Evolutionary conservation across 192 early-diverging fungal species (phyloP), one percentile per base, ranked within the genome.

Genomic region (Gryganskiella cystojenkinii): DNA sequence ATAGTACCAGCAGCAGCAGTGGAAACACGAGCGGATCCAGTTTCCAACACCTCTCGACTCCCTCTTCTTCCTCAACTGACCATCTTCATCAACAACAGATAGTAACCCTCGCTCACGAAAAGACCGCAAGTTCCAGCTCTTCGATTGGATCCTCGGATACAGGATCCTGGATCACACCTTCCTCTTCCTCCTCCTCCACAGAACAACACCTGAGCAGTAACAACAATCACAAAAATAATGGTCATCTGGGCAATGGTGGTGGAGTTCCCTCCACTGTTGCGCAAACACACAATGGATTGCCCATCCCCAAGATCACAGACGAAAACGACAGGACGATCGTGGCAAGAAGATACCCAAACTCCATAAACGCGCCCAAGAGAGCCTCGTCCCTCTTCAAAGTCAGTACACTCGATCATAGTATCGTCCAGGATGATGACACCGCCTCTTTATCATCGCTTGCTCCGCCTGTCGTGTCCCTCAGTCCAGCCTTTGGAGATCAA

Each of bases 301-400:
- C 43, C 5, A 55, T 15, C 20, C 22, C 59, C 10, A 58, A 24
- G 45, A 28, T 40, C 8, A 30, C 46, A 30, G 55, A 57, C 8
- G 51, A 71, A 13, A 67, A 63, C 7, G 72, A 76, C 10, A 27
- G 54, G 11, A 28, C 46, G 31, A 57, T 40, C 15, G 54, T 63
- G 11, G 62, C 49, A 3, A 42, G 58, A 19, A 50, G 53, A 50
- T 51, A 58, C 15, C 14, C 58, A 0, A 24, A 44, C 15, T 27
- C 64, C 10, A 8, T 59, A 6, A 67, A 35, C 17, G 60, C 65
- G 28, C 64, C 72, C n/a, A 76, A 69, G 22, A 62, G 74, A 17
- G 66, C 66, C 0, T 78, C 74, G 0, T 78, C 74, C 20, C 46
- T 78, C 9, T 78, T 78, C 49, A 78, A 60, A 69, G 66, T 78